Evolutionary conservation across 345 rosid species (phyloP).

Genomic region (Limnanthes douglasii): DNA sequence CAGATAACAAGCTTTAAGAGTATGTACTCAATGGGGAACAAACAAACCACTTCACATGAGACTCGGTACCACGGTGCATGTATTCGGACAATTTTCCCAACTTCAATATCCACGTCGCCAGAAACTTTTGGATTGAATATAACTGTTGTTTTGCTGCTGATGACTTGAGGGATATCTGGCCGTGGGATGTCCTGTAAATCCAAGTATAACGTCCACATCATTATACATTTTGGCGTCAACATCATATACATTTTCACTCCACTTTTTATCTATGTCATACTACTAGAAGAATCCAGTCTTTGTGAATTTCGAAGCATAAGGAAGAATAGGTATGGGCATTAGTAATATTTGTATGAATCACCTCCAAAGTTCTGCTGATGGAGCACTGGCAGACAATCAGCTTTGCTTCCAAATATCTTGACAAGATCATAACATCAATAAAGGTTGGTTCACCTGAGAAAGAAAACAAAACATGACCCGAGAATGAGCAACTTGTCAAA

Average conservation of each 20-base stretch:
- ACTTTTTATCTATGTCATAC: background rate
- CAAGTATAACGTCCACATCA: too few relatives aligned
- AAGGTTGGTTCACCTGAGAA: conserved; percentile 31
- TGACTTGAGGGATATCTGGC: conserved; percentile 11
- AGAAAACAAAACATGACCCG: conserved; percentile 3
- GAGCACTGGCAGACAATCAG: conserved; percentile 56
- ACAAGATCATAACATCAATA: conserved; percentile 35
- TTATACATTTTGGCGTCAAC: too few relatives aligned
- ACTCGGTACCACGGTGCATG: conserved; percentile 48
- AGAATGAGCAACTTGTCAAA: conserved; percentile 4
- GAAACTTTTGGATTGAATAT: conserved; percentile 71
- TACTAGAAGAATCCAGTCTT: background rate
- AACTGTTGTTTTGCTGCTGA: conserved; percentile 20
- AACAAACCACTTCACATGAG: background rate
- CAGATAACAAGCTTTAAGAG: too few relatives aligned
- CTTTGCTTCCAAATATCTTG: conserved; percentile 70
- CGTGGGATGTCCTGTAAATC: conserved; percentile 24
- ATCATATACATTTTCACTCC: too few relatives aligned
- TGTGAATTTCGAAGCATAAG: background rate
- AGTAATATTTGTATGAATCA: conserved; percentile 10
- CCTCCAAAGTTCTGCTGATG: conserved; percentile 31
- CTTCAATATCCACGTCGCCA: conserved; percentile 62
- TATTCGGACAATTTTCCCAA: conserved; percentile 47
- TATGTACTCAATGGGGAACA: too few relatives aligned
- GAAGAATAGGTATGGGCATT: background rate